phyloP scores from a whole-genome alignment of 1,284 basidiomycete genomes.

The Amylostereum chailletii region DNA sequence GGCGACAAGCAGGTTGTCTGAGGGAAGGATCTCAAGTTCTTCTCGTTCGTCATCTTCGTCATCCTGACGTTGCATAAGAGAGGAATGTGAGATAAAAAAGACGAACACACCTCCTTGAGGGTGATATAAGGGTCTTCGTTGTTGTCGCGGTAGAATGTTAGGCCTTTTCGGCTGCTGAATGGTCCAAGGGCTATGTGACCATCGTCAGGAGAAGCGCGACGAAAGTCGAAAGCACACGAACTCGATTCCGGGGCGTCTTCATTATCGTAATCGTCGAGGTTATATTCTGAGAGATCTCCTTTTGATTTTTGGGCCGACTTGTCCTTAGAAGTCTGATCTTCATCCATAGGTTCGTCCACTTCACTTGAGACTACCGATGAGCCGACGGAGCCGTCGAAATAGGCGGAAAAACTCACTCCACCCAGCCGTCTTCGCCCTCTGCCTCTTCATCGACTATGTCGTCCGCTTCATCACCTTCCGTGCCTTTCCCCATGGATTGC shows the following conservation, averaged over 20 bases:
- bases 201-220: constrained; percentile 4
- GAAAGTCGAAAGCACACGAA: constrained; percentile 9
- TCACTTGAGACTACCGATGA: constrained; percentile 27
- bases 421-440: constrained; percentile 55
- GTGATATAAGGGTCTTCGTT: constrained; percentile 97
- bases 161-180: constrained; percentile 94
- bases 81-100: constrained; percentile 6
- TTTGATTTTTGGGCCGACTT: constrained; percentile 20
- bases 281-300: constrained; percentile 86
- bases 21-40: constrained; percentile 84
- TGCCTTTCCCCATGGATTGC: constrained; percentile 57
- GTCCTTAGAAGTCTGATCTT: constrained; percentile 39
- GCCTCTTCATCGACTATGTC: constrained; percentile 41
- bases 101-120: constrained; percentile 69
- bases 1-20: constrained; percentile 87
- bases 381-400: constrained; percentile 9
- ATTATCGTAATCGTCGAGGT: constrained; percentile 91
- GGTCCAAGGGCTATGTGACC: constrained; percentile 63
- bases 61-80: constrained; percentile 39
- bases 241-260: constrained; percentile 62
- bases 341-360: constrained; percentile 56
- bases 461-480: constrained; percentile 51
- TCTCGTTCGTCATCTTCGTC: constrained; percentile 80
- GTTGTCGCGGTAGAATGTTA: constrained; percentile 88
- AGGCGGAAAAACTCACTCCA: constrained; percentile 60